Base-by-base conservation (phyloP, 371 early-diverging fungal genomes). In the Mycotypha africana region DNA sequence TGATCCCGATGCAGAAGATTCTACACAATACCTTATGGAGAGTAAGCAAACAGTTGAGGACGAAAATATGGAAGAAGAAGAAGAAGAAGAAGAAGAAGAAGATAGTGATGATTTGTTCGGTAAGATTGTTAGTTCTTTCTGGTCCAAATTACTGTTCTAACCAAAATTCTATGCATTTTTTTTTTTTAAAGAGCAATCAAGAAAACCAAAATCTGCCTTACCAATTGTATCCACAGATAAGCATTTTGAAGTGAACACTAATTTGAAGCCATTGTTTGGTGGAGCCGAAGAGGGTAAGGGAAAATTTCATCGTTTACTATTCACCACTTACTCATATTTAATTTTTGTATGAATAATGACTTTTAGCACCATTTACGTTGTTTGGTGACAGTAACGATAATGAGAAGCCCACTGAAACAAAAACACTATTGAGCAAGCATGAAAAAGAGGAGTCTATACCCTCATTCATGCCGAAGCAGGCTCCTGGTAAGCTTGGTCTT, bases 221-320 rank as follows among this genome's bases (percentile, higher is more conserved):
- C 73, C 74, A 6, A 57, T 45, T 42, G 67, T 67, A 9, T 67
- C 72, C 6, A 68, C 49, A 3, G 71, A 70, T 16, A 74, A 68
- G 34, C 75, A 70, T 58, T 74, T 60, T 34, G 59, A 62, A 45
- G 69, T 75, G 4, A 75, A 71, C 41, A 58, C 69, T n/a, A 71
- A 81, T 38, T 51, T 81, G 37, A 81, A 78, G 47, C 79, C 81
- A 12, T 60, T 81, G 21, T 81, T 81, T 53, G 73, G 76, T 3
- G 71, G 60, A 16, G 41, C 66, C 11, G 61, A 60, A 23, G 68
- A 56, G 33, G 45, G 52, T n/a, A 46, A 50, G 34, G 30, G n/a
- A n/a, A n/a, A n/a, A n/a, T n/a, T n/a, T n/a, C n/a, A n/a, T n/a
- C n/a, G n/a, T n/a, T n/a, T n/a, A n/a, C n/a, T n/a, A n/a, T n/a